These are phyloP conservation scores for Sporothrix schenckii DNA, from an alignment of 2,329 filamentous ascomycete genomes.

Conservation along the genomic window DNA sequence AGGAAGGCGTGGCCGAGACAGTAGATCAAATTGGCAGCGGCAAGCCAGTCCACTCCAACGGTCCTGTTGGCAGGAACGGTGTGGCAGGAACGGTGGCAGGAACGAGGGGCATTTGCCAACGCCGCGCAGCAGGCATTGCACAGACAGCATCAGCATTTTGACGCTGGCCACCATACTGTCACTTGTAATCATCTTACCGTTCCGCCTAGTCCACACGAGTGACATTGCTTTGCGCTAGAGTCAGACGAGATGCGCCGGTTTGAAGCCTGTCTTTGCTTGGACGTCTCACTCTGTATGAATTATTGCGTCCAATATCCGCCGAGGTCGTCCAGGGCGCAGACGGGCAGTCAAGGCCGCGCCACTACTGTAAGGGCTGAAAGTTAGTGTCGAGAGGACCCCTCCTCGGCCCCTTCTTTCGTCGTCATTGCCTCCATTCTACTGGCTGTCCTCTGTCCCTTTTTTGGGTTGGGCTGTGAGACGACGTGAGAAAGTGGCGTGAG, in stretches of 20 bases:
- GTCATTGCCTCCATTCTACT: background rate
- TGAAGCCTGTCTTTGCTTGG: background rate
- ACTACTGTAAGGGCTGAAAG: background rate
- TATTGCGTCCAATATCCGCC: too few species aligned
- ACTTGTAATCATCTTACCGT: too few species aligned
- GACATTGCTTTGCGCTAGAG: background rate
- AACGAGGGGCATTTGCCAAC: too few species aligned
- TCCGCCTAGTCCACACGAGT: background rate
- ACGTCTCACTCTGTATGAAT: background rate
- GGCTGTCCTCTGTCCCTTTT: background rate
- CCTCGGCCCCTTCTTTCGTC: background rate
- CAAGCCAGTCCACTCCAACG: background rate
- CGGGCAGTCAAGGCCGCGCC: background rate
- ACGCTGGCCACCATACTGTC: background rate
- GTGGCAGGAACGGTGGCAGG: too few species aligned
- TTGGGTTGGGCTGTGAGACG: background rate
- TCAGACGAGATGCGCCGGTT: background rate
- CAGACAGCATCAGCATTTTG: background rate
- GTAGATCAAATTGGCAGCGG: background rate
- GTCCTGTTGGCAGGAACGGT: too few species aligned
- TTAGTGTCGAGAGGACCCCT: background rate
- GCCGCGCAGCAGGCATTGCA: too few species aligned
- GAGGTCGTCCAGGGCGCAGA: too few species aligned
- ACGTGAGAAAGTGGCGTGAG: slow-evolving; percentile 23
- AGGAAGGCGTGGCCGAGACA: slow-evolving; percentile 2